phyloP scores from a whole-genome alignment of 1,284 basidiomycete genomes.

The Golubevia pallescens region DNA sequence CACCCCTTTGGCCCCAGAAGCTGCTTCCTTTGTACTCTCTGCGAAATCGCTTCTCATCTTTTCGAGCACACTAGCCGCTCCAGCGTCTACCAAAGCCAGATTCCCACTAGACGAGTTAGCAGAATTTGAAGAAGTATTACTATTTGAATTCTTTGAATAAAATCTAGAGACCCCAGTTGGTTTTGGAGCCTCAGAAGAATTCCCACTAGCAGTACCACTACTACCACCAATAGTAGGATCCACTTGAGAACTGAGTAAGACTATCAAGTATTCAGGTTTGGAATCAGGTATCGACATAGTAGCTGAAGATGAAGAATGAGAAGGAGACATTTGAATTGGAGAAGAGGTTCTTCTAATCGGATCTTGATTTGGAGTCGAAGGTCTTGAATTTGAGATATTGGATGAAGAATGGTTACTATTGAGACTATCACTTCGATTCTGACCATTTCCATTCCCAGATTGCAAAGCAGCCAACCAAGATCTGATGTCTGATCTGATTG shows the following conservation, averaged over 20 bases:
- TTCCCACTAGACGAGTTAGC: background rate
- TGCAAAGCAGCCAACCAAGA: conserved; percentile 25
- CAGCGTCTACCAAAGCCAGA: background rate
- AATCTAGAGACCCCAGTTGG: background rate
- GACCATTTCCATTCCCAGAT: background rate
- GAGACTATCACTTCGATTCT: too few relatives aligned
- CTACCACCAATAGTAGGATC: background rate
- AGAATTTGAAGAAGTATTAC: background rate
- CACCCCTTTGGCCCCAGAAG: background rate
- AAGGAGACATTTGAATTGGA: background rate
- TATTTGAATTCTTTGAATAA: background rate
- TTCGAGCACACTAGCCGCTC: background rate
- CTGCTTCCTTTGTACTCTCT: background rate
- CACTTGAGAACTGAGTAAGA: conserved; percentile 46
- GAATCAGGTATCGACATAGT: conserved; percentile 8
- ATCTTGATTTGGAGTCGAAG: background rate
- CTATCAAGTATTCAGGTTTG: conserved; percentile 56
- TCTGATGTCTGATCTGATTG: conserved; percentile 53
- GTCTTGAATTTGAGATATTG: too few relatives aligned
- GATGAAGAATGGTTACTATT: too few relatives aligned
- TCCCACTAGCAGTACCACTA: background rate
- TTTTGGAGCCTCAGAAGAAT: background rate
- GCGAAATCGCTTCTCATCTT: conserved; percentile 3
- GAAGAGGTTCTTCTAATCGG: background rate
- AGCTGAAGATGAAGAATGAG: background rate